Evolutionary conservation across 192 early-diverging fungal genomes (phyloP).

Genomic region (Coemansia sp.): DNA sequence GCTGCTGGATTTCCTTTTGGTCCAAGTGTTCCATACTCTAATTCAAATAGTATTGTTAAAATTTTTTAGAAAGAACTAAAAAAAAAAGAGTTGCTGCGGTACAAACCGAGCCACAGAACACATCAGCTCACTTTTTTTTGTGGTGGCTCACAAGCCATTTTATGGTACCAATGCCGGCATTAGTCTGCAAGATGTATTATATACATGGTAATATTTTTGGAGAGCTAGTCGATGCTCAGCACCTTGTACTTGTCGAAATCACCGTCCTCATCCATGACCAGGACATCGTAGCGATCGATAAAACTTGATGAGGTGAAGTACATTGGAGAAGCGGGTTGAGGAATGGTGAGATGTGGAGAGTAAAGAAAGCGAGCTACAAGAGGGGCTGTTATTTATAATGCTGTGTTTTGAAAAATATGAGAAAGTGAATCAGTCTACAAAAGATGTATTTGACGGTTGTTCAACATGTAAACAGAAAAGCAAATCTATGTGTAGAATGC

Average conservation of each 20-base stretch:
- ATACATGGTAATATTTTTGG: neutral
- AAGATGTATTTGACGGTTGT: neutral
- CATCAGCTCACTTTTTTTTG: neutral
- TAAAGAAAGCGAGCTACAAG: neutral
- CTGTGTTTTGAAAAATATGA: neutral
- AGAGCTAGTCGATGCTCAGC: conserved; percentile 4
- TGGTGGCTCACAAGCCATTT: neutral
- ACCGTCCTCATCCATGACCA: conserved; percentile 10
- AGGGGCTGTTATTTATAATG: too few species aligned
- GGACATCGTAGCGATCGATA: conserved; percentile 3
- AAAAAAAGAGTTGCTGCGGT: conserved; percentile 3
- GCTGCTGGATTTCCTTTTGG: conserved; percentile 45
- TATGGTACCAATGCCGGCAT: conserved; percentile 1
- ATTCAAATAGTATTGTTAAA: conserved; percentile 3
- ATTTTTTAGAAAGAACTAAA: conserved; percentile 3
- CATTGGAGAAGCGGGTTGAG: neutral
- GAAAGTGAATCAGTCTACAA: conserved; percentile 4
- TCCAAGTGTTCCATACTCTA: conserved; percentile 27
- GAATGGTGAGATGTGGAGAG: conserved; percentile 1
- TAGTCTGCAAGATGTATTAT: neutral
- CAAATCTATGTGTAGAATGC: conserved; percentile 15
- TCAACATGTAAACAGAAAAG: conserved; percentile 10
- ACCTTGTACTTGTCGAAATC: conserved; percentile 4
- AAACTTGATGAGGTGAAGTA: neutral
- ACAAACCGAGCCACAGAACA: conserved; percentile 1